A percentile compares a stretch with the other conserved stretches of the same genome.
phyloP scores from a whole-genome alignment of 257 asterid species.

The Solanum arcanum region DNA sequence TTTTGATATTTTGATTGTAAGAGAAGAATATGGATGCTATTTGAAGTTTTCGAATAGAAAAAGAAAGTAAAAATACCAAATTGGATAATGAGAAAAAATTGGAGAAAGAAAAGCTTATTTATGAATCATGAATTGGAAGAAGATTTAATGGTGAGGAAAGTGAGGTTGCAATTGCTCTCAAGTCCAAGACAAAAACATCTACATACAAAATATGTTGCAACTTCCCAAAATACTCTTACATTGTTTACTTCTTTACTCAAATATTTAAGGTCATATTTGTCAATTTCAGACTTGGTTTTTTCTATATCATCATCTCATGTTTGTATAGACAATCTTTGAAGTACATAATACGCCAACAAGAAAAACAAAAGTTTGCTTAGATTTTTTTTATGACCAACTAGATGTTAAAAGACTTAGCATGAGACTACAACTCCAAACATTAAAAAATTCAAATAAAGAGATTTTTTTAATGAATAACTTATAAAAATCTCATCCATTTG shows the following conservation, averaged over 20 bases:
- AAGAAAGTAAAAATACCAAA: background rate
- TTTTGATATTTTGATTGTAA: background rate
- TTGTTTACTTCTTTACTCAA: background rate
- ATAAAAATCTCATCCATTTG: too few relatives aligned
- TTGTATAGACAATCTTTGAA: background rate
- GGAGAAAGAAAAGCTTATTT: background rate
- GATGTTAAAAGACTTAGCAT: background rate
- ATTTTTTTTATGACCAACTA: background rate
- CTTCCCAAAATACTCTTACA: background rate
- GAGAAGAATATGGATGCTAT: background rate
- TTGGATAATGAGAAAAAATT: background rate
- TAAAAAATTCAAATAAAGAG: too few relatives aligned
- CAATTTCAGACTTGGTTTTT: background rate
- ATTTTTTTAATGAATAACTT: too few relatives aligned
- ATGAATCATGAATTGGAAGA: background rate
- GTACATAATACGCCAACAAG: background rate
- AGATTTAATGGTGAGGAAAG: background rate
- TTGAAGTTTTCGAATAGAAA: background rate
- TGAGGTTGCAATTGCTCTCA: background rate
- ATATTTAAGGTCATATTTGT: background rate
- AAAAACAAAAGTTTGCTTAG: background rate
- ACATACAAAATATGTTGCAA: background rate
- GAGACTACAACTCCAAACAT: background rate
- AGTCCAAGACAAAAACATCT: background rate
- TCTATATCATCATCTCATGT: background rate